A percentile compares a stretch with the other conserved stretches of the same genome.
Conservation (phyloP, 2,329 filamentous ascomycete genomes). For the Aciculosporium take region DNA sequence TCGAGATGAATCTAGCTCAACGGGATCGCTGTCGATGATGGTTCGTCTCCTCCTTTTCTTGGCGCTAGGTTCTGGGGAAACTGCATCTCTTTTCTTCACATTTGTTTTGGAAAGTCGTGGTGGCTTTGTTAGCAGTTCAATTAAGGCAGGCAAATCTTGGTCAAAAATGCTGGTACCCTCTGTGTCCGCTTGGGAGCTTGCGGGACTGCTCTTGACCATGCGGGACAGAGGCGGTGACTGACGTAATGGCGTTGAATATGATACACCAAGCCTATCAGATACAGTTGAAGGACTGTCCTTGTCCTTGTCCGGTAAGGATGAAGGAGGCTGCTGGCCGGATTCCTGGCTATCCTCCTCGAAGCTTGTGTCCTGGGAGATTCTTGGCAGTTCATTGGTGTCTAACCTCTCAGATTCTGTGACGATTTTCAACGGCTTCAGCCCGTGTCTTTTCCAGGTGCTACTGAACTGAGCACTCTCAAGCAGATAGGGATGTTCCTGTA, state of each 20-base stretch:
- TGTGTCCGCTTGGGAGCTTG: constrained; percentile 21
- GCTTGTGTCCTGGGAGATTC: constrained; percentile 39
- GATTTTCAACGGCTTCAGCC: constrained; percentile 37
- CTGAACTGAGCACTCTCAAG: constrained; percentile 42
- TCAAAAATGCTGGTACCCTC: constrained; percentile 23
- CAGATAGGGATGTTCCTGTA: constrained; percentile 45
- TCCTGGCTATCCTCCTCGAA: constrained; percentile 39
- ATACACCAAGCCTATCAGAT: constrained; percentile 11
- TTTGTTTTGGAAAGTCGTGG: constrained; percentile 7
- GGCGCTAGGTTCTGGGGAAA: constrained; percentile 13
- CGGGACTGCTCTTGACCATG: constrained; percentile 19
- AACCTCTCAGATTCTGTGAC: constrained; percentile 16
- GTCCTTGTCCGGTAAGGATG: constrained; percentile 16
- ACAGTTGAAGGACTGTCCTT: constrained; percentile 9
- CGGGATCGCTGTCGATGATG: constrained; percentile 19
- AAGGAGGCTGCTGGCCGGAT: constrained; percentile 17
- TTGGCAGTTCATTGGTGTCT: constrained; percentile 30
- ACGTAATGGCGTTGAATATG: constrained; percentile 17
- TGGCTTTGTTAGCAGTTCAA: constrained; percentile 18
- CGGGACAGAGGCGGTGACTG: constrained; percentile 14
- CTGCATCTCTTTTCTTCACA: constrained; percentile 12
- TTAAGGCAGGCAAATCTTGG: constrained; percentile 23
- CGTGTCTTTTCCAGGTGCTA: constrained; percentile 37
- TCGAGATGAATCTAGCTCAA: constrained; percentile 9
- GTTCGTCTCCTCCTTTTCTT: constrained; percentile 19